These are phyloP conservation scores for Nannochloris sp. DNA, from an alignment of 139 green algal species.

Conservation along the genomic window DNA sequence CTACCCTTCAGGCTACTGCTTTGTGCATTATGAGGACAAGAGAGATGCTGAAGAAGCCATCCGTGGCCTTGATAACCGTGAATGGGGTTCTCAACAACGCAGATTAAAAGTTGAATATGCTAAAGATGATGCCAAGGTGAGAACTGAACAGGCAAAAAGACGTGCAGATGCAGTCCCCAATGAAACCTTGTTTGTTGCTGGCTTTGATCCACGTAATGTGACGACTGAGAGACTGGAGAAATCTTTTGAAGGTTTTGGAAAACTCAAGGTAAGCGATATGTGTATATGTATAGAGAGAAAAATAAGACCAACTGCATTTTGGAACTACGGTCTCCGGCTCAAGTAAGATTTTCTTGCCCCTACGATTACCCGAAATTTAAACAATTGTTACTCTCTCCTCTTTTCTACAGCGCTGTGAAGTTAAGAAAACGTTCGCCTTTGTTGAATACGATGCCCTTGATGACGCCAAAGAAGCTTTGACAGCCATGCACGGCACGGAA, in stretches of 20 bases:
- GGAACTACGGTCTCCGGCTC: too few relatives aligned
- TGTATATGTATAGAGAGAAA: too few relatives aligned
- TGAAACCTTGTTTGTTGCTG: constrained; percentile 77
- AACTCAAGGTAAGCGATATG: constrained; percentile 20
- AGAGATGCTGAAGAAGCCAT: constrained; percentile 56
- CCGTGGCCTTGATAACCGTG: constrained; percentile 47
- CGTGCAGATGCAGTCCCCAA: constrained; percentile 37
- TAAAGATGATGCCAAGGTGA: constrained; percentile 44
- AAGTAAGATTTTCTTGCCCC: too few relatives aligned
- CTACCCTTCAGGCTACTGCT: constrained; percentile 40
- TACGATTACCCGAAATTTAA: too few relatives aligned
- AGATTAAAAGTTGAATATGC: constrained; percentile 68
- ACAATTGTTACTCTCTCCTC: too few relatives aligned
- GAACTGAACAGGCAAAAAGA: constrained; percentile 26
- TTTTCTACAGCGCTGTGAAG: constrained; percentile 46
- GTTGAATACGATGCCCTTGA: constrained; percentile 59
- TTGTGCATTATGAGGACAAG: constrained; percentile 59
- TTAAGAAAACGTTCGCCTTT: constrained; percentile 67
- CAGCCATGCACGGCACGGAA: constrained; percentile 34
- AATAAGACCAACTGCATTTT: too few relatives aligned
- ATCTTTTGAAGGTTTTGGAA: constrained; percentile 51
- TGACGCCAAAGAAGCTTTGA: constrained; percentile 46
- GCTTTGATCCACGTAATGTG: constrained; percentile 52
- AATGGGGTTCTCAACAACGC: constrained; percentile 49
- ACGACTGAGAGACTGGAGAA: constrained; percentile 57